phyloP scores from a whole-genome alignment of 306 rosid genomes.

The Geum urbanum region DNA sequence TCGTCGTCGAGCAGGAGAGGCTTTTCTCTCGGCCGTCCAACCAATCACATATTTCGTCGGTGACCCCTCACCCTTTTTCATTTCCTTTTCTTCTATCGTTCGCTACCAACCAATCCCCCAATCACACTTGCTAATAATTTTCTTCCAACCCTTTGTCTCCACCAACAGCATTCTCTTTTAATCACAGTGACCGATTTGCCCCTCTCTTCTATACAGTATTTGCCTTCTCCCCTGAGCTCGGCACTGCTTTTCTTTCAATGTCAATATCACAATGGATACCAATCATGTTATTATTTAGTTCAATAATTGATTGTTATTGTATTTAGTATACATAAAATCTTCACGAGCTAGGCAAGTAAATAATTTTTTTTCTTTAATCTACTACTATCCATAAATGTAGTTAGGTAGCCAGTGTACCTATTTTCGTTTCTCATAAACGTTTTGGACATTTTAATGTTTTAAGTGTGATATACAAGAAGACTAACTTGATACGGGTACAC shows the following conservation, averaged over 20 bases:
- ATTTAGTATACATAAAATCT: not conserved
- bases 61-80: too few relatives aligned
- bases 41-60: conserved; percentile 74
- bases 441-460: not conserved
- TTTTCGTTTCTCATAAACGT: not conserved
- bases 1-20: too few relatives aligned
- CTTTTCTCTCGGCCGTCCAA: conserved; percentile 31
- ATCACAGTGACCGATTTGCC: conserved; percentile 18
- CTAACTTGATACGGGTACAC: too few relatives aligned
- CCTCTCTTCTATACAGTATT: not conserved
- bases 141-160: not conserved
- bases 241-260: not conserved
- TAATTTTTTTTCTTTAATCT: not conserved
- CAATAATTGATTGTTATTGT: not conserved
- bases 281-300: not conserved
- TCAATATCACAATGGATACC: not conserved
- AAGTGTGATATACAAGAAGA: too few relatives aligned
- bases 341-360: not conserved
- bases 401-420: not conserved
- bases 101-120: conserved; percentile 49
- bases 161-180: conserved; percentile 5
- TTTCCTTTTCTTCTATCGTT: not conserved
- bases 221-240: not conserved
- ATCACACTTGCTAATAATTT: conserved; percentile 32
- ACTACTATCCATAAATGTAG: not conserved